A percentile compares a stretch with the other conserved stretches of the same genome.
phyloP scores from a whole-genome alignment of 441 rosid species.

The Jatropha multifida region DNA sequence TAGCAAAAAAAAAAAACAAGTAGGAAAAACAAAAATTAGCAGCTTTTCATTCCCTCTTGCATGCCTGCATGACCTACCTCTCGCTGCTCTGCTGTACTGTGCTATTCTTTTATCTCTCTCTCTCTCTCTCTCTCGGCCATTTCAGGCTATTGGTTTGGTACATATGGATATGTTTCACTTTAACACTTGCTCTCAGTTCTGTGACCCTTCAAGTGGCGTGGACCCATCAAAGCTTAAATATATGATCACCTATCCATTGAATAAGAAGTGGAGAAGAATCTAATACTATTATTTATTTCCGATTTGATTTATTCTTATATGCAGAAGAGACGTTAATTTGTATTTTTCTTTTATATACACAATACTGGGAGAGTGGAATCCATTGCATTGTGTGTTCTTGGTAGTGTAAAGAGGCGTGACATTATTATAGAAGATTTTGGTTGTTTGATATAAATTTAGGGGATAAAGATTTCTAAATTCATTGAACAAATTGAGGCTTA shows the following conservation, averaged over 20 bases:
- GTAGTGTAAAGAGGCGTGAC: too few species aligned
- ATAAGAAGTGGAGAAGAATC: neutral
- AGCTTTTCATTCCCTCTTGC: constrained; percentile 28
- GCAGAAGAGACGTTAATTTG: too few species aligned
- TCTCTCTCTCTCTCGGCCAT: neutral
- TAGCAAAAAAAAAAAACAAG: constrained; percentile 13
- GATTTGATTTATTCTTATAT: too few species aligned
- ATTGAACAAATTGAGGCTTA: too few species aligned
- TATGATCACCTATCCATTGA: neutral
- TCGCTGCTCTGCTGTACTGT: constrained; percentile 21
- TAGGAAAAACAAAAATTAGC: constrained; percentile 26
- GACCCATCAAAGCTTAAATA: neutral
- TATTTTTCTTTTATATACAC: neutral
- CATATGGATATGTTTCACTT: neutral
- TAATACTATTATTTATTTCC: neutral
- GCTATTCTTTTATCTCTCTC: neutral
- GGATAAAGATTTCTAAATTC: too few species aligned
- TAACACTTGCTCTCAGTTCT: neutral
- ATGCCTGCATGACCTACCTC: constrained; percentile 15
- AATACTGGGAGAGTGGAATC: too few species aligned
- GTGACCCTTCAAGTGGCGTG: constrained; percentile 11
- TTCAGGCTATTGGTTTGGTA: constrained; percentile 8
- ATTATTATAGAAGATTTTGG: too few species aligned
- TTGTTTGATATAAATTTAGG: too few species aligned
- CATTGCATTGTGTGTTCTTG: neutral